phyloP scores from a whole-genome alignment of 116 monocot species.

The Papilionanthe hybrid region DNA sequence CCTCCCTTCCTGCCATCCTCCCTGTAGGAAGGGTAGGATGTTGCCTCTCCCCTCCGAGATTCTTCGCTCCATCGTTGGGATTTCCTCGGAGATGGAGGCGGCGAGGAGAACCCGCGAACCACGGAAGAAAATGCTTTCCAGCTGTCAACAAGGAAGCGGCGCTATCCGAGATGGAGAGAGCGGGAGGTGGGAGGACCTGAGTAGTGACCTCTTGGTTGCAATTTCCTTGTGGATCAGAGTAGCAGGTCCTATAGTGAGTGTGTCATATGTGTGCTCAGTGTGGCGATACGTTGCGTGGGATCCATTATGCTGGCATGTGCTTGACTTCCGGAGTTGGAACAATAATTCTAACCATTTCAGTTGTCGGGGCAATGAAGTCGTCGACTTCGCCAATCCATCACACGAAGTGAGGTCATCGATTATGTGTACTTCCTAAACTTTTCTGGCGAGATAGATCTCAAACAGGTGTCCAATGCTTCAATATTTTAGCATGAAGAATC shows the following conservation, averaged over 20 bases:
- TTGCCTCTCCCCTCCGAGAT: no score
- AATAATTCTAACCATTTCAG: conserved; percentile 19
- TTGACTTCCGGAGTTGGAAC: conserved; percentile 51
- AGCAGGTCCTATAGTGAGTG: conserved; percentile 40
- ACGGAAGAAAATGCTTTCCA: neutral
- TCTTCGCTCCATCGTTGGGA: no score
- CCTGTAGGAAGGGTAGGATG: no score
- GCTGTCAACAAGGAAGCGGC: neutral
- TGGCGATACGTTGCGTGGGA: conserved; percentile 45
- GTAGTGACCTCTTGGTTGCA: neutral
- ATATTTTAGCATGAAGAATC: no score
- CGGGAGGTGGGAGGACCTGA: conserved; percentile 7
- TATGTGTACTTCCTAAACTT: conserved; percentile 36
- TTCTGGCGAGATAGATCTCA: conserved; percentile 43
- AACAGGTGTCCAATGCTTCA: conserved; percentile 21
- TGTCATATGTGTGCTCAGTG: conserved; percentile 40
- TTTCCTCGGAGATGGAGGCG: neutral
- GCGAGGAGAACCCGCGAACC: no score
- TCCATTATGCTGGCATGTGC: conserved; percentile 34
- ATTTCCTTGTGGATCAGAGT: conserved; percentile 2
- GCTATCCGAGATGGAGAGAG: neutral
- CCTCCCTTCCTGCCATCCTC: no score
- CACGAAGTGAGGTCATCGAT: conserved; percentile 16
- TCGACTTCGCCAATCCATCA: conserved; percentile 17
- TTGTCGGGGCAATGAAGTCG: conserved; percentile 1